Percentiles rank a stretch among this genome's conserved stretches.
Evolutionary conservation across 345 rosid genomes (phyloP).

Genomic region (Kernera saxatilis): DNA sequence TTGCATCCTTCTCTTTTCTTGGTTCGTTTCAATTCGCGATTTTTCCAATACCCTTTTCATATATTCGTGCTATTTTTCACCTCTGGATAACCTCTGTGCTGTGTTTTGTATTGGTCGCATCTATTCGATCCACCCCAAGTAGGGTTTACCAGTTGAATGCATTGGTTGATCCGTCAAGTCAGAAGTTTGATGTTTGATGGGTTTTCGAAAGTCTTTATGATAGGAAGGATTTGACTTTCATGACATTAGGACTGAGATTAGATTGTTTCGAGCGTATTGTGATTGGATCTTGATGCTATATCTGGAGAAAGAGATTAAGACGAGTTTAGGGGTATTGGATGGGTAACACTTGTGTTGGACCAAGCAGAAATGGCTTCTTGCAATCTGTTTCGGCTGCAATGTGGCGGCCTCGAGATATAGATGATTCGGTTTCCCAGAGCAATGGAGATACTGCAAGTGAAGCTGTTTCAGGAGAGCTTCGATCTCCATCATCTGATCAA

Average conservation of each 20-base stretch:
- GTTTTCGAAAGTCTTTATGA: background rate
- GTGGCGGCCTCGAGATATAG: slow-evolving; percentile 47
- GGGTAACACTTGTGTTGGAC: slow-evolving; percentile 93
- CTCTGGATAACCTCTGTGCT: background rate
- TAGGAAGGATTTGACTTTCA: slow-evolving; percentile 19
- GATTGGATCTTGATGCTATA: slow-evolving; percentile 39
- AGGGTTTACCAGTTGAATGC: background rate
- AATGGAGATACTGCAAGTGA: slow-evolving; percentile 43
- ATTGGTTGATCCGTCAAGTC: background rate
- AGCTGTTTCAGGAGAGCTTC: slow-evolving; percentile 31
- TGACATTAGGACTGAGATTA: slow-evolving; percentile 22
- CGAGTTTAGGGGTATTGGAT: slow-evolving; percentile 27
- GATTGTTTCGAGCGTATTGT: slow-evolving; percentile 1
- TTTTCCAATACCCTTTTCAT: slow-evolving; percentile 16
- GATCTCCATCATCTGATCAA: slow-evolving; percentile 30
- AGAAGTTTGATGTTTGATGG: background rate
- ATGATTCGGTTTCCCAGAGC: slow-evolving; percentile 36
- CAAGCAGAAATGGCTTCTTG: slow-evolving; percentile 53
- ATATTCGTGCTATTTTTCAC: background rate
- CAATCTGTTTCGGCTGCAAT: slow-evolving; percentile 79
- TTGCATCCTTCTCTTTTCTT: background rate
- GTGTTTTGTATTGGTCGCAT: background rate
- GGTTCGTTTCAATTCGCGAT: slow-evolving; percentile 11
- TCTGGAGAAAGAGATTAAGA: slow-evolving; percentile 12
- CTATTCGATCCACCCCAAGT: background rate